These are phyloP conservation scores for Xylaria sp. DNA, from an alignment of 2,329 filamentous ascomycete species.

Conservation along the genomic window DNA sequence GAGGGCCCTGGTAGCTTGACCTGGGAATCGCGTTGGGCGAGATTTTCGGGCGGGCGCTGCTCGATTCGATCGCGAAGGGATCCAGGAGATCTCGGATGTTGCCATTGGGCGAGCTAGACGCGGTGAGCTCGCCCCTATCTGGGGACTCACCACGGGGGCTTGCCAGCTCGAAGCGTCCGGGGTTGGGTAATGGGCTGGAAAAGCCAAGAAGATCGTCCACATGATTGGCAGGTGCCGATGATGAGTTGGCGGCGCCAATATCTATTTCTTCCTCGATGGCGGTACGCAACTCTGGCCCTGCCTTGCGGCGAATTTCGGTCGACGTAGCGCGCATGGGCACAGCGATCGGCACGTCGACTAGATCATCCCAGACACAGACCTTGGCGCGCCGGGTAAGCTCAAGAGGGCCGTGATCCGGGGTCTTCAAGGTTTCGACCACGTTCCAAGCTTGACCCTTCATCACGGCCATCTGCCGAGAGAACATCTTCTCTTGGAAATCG, in stretches of 20 bases:
- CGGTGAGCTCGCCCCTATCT: slow-evolving; percentile 35
- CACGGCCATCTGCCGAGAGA: slow-evolving; percentile 94
- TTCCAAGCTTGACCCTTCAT: slow-evolving; percentile 99
- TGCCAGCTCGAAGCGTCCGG: slow-evolving; percentile 73
- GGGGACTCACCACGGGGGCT: slow-evolving; percentile 47
- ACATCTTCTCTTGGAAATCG: slow-evolving; percentile 99
- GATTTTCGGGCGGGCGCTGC: slow-evolving; percentile 16
- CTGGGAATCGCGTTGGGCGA: slow-evolving; percentile 17
- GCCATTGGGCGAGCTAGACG: slow-evolving; percentile 26
- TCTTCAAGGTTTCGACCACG: slow-evolving; percentile 95
- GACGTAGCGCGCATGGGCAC: slow-evolving; percentile 86
- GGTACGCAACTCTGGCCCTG: slow-evolving; percentile 48
- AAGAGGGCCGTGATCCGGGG: slow-evolving; percentile 85
- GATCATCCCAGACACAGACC: slow-evolving; percentile 97
- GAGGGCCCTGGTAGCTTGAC: slow-evolving; percentile 47
- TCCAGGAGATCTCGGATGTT: slow-evolving; percentile 35
- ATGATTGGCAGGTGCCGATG: slow-evolving; percentile 44
- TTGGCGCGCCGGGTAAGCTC: slow-evolving; percentile 88
- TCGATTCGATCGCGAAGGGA: slow-evolving; percentile 7
- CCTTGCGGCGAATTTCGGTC: slow-evolving; percentile 76
- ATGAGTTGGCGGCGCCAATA: slow-evolving; percentile 72
- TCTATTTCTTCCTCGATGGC: slow-evolving; percentile 86
- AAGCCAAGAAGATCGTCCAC: slow-evolving; percentile 73
- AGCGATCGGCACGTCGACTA: slow-evolving; percentile 93
- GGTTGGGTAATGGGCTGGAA: slow-evolving; percentile 68